Evolutionary conservation across 768 basidiomycete species (phyloP).

Genomic region (Hydnomerulius pinastri): DNA sequence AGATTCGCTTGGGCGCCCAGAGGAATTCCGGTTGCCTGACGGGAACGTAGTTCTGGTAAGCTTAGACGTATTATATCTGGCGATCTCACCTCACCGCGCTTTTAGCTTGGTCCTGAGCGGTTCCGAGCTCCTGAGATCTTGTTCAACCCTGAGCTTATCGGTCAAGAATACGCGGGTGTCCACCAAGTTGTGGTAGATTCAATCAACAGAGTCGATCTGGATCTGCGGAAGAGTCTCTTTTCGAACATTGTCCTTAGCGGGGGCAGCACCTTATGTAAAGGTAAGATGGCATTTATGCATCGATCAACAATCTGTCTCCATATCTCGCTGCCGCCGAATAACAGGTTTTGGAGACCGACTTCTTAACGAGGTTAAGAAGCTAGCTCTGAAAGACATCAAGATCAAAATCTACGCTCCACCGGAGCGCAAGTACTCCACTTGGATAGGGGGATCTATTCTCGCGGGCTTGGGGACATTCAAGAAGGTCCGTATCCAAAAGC

Average conservation of each 20-base stretch:
- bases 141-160: conserved; percentile 96
- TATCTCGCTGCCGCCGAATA: background rate
- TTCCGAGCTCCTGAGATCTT: conserved; percentile 97
- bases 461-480: conserved; percentile 97
- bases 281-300: conserved; percentile 42
- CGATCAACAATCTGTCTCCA: conserved; percentile 20
- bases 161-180: conserved; percentile 94
- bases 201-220: conserved; percentile 93
- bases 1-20: conserved; percentile 71
- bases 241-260: conserved; percentile 97
- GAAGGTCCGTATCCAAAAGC: conserved; percentile 57
- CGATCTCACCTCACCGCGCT: conserved; percentile 13
- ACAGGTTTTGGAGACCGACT: conserved; percentile 96
- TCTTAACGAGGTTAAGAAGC: conserved; percentile 94
- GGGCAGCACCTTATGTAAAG: conserved; percentile 93
- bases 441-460: conserved; percentile 96
- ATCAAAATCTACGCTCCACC: conserved; percentile 99
- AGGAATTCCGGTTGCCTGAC: conserved; percentile 93
- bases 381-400: conserved; percentile 94
- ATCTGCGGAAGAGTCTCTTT: conserved; percentile 92
- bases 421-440: conserved; percentile 97
- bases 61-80: conserved; percentile 11
- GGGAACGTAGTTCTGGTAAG: conserved; percentile 89
- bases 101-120: conserved; percentile 88
- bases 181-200: conserved; percentile 99